Evolutionary conservation across 768 basidiomycete species (phyloP).

Genomic region (Fistulinella prunicolor): DNA sequence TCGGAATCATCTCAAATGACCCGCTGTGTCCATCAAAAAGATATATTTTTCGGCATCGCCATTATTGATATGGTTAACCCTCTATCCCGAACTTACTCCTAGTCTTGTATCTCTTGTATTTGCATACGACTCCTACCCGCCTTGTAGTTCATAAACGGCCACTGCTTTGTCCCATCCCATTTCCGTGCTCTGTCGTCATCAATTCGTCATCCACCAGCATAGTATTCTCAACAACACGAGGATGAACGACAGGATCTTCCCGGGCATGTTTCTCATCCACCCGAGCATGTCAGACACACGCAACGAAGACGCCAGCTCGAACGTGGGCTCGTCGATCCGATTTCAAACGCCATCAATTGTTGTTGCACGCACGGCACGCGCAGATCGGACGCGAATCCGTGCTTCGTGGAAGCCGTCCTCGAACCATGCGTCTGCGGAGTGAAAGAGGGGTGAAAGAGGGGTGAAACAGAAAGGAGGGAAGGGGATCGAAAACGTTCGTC

Average conservation of each 20-base stretch:
- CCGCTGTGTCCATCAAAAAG: constrained; percentile 5
- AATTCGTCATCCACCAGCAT: background rate
- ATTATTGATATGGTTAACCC: background rate
- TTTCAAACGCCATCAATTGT: constrained; percentile 41
- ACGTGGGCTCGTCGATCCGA: constrained; percentile 35
- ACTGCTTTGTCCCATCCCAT: background rate
- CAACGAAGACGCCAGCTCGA: constrained; percentile 22
- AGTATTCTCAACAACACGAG: constrained; percentile 6
- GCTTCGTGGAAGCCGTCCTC: constrained; percentile 83
- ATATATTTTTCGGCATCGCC: constrained; percentile 1
- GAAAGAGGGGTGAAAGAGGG: too few species aligned
- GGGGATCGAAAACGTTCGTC: too few species aligned
- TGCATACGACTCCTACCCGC: background rate
- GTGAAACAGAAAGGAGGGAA: too few species aligned
- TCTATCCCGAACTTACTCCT: background rate
- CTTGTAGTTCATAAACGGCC: constrained; percentile 5
- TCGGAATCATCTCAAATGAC: background rate
- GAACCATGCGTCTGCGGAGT: constrained; percentile 60
- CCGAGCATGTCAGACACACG: constrained; percentile 41
- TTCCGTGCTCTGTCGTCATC: background rate
- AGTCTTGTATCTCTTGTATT: constrained; percentile 6
- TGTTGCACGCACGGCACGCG: constrained; percentile 31
- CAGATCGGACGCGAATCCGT: constrained; percentile 57
- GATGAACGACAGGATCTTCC: constrained; percentile 21
- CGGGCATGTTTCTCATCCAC: constrained; percentile 31